A percentile compares a stretch with the other conserved stretches of the same genome.
These are phyloP conservation scores for Peniophora sp. DNA, from an alignment of 1,284 basidiomycete genomes.

Conservation along the genomic window DNA sequence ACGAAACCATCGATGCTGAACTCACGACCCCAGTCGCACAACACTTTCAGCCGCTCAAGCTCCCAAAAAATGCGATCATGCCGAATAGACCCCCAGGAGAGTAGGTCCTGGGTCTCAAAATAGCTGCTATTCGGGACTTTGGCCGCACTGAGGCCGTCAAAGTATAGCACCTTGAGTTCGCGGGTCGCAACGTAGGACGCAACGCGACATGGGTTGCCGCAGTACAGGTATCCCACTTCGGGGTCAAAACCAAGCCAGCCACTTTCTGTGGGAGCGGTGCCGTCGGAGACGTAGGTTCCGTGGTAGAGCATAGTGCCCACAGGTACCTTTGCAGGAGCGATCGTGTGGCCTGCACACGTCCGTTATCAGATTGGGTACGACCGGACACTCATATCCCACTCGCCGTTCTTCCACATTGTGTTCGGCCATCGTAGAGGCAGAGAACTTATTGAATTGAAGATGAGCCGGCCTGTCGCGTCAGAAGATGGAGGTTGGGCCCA, in stretches of 20 bases:
- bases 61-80: background rate
- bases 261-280: background rate
- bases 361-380: background rate
- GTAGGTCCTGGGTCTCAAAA: constrained; percentile 6
- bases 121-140: constrained; percentile 11
- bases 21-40: constrained; percentile 4
- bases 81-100: constrained; percentile 1
- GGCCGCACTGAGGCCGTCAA: constrained; percentile 8
- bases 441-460: constrained; percentile 34
- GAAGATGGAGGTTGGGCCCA: constrained; percentile 13
- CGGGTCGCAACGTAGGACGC: constrained; percentile 2
- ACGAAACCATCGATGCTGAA: constrained; percentile 6
- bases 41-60: background rate
- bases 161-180: constrained; percentile 6
- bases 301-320: constrained; percentile 10
- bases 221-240: constrained; percentile 8
- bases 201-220: constrained; percentile 1
- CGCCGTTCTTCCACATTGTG: constrained; percentile 39
- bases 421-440: constrained; percentile 46
- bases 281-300: constrained; percentile 5
- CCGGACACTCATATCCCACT: constrained; percentile 2
- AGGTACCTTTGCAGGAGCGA: constrained; percentile 3
- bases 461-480: constrained; percentile 28
- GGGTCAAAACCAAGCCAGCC: constrained; percentile 12
- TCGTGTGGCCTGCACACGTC: constrained; percentile 6